phyloP scores from a whole-genome alignment of 306 rosid genomes.

The Dicorynia guianensis region DNA sequence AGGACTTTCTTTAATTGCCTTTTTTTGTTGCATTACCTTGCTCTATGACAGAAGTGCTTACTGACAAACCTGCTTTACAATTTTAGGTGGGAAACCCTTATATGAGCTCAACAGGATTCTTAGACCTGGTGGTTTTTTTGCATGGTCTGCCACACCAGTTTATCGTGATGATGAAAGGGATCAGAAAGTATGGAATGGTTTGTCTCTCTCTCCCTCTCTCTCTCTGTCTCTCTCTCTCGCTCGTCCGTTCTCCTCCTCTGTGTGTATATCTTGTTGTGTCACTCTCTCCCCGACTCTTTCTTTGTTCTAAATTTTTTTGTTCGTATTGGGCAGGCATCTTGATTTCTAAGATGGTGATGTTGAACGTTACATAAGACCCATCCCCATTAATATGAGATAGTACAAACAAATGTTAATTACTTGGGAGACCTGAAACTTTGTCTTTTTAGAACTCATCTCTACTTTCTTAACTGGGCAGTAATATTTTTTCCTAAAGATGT shows the following conservation, averaged over 20 bases:
- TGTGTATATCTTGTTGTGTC: slow-evolving; percentile 4
- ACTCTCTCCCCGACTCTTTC: slow-evolving; percentile 18
- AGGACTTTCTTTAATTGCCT: background rate
- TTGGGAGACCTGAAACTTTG: slow-evolving; percentile 17
- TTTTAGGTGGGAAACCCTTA: slow-evolving; percentile 86
- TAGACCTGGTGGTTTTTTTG: slow-evolving; percentile 91
- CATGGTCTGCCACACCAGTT: slow-evolving; percentile 98
- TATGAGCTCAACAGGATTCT: slow-evolving; percentile 90
- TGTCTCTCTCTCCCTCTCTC: slow-evolving; percentile 42
- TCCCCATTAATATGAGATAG: background rate
- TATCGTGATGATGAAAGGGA: slow-evolving; percentile 77
- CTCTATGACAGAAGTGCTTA: slow-evolving; percentile 8
- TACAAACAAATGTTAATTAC: background rate
- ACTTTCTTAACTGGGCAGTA: background rate
- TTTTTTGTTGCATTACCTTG: slow-evolving; percentile 18
- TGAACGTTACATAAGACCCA: background rate
- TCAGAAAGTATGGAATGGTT: slow-evolving; percentile 81
- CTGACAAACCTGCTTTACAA: slow-evolving; percentile 35
- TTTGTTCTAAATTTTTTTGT: background rate
- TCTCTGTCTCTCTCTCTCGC: slow-evolving; percentile 22
- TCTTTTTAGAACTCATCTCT: slow-evolving; percentile 12
- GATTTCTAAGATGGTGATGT: background rate
- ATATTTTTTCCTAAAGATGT: slow-evolving; percentile 3
- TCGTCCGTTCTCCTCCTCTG: background rate
- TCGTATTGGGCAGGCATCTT: background rate